A percentile compares a stretch with the other conserved stretches of the same genome.
phyloP scores from a whole-genome alignment of 2,329 filamentous ascomycete species.

The Colletotrichum neosansevieriae region DNA sequence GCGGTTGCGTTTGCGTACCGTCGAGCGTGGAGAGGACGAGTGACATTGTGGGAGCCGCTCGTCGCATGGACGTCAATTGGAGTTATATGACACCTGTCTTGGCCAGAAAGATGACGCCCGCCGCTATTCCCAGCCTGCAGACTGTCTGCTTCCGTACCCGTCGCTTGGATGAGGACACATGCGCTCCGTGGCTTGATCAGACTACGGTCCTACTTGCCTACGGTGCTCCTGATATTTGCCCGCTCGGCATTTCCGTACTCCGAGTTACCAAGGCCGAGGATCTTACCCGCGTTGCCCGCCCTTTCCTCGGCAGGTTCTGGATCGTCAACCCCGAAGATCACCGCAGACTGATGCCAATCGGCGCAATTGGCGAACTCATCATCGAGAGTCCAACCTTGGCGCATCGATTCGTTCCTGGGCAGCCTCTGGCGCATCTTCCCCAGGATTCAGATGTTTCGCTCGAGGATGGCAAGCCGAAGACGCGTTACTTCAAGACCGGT shows the following conservation, averaged over 20 bases:
- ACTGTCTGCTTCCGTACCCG: conserved; percentile 62
- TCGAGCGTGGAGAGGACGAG: conserved; percentile 61
- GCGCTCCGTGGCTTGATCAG: conserved; percentile 58
- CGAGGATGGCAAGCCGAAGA: conserved; percentile 46
- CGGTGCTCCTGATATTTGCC: conserved; percentile 63
- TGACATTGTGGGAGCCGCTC: conserved; percentile 63
- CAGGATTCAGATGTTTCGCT: conserved; percentile 41
- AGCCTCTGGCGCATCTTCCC: conserved; percentile 45
- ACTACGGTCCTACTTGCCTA: conserved; percentile 63
- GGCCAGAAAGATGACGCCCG: conserved; percentile 58
- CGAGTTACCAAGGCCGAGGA: conserved; percentile 54
- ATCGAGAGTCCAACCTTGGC: conserved; percentile 68
- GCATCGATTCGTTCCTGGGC: conserved; percentile 51
- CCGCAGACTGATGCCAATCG: conserved; percentile 63
- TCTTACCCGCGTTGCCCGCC: conserved; percentile 58
- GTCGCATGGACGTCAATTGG: conserved; percentile 63
- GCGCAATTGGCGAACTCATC: conserved; percentile 69
- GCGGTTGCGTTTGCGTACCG: conserved; percentile 71
- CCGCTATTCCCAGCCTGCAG: conserved; percentile 51
- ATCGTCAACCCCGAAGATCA: conserved; percentile 65
- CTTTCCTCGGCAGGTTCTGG: conserved; percentile 63
- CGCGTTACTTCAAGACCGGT: conserved; percentile 62
- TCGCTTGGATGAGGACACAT: conserved; percentile 63
- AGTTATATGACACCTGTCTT: conserved; percentile 70
- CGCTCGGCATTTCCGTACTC: conserved; percentile 63